Evolutionary conservation across 2,329 filamentous ascomycete genomes (phyloP).

Genomic region (Colletotrichum brevisporum): DNA sequence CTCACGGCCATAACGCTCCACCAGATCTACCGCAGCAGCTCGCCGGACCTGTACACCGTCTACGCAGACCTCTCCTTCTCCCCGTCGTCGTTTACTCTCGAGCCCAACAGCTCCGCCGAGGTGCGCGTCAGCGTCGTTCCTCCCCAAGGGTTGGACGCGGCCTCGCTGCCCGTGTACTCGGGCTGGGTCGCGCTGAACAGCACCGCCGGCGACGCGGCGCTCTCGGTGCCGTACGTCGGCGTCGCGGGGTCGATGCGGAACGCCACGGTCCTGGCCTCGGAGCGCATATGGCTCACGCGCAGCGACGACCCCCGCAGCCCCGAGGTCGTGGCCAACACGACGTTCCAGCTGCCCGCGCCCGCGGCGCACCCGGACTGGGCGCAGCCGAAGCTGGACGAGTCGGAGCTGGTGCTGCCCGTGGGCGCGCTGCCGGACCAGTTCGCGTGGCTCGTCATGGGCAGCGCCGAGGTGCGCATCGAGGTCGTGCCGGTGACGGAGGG

Average conservation of each 20-base stretch:
- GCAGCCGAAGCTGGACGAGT: neutral
- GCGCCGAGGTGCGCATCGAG: conserved; percentile 37
- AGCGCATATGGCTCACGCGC: conserved; percentile 20
- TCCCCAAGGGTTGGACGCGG: conserved; percentile 51
- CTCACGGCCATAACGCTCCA: conserved; percentile 52
- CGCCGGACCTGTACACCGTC: conserved; percentile 39
- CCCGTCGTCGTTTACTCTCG: conserved; percentile 16
- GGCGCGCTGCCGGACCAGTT: conserved; percentile 28
- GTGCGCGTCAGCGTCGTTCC: conserved; percentile 61
- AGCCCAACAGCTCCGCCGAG: conserved; percentile 54
- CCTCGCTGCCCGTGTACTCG: conserved; percentile 57
- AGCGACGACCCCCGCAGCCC: conserved; percentile 21
- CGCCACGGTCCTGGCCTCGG: conserved; percentile 21
- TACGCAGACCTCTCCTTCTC: conserved; percentile 48
- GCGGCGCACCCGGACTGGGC: conserved; percentile 25
- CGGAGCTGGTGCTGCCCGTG: conserved; percentile 12
- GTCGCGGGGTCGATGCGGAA: conserved; percentile 33
- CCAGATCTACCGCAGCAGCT: conserved; percentile 63
- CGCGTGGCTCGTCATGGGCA: conserved; percentile 40
- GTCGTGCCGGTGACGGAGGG: conserved; percentile 17
- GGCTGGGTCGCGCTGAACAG: conserved; percentile 59
- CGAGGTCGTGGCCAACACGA: conserved; percentile 21
- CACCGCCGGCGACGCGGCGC: conserved; percentile 49
- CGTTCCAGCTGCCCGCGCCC: conserved; percentile 30
- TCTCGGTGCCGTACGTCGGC: conserved; percentile 35